Conservation (phyloP, 2,329 filamentous ascomycete species). For the Myriosclerotinia scirpicola region DNA sequence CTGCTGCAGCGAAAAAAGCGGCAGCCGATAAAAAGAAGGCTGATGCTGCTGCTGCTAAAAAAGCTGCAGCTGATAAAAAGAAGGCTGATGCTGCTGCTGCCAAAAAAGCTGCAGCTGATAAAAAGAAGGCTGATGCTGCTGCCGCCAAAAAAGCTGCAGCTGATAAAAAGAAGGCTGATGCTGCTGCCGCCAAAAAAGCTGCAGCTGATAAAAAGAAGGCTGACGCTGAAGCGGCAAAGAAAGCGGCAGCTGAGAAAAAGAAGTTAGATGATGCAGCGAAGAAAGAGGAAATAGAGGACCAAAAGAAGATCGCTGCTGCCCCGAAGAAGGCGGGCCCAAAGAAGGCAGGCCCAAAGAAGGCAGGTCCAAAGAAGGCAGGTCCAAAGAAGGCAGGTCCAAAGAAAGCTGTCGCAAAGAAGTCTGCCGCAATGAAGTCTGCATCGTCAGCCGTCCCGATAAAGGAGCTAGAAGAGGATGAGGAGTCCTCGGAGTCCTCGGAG, state of each 20-base stretch:
- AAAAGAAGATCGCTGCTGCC: not conserved
- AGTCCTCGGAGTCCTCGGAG: no score
- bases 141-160: not conserved
- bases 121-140: not conserved
- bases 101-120: not conserved
- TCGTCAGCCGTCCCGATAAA: no score
- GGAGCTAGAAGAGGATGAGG: no score
- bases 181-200: no score
- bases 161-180: not conserved
- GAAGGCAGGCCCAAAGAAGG: no score
- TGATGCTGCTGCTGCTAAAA: not conserved
- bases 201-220: not conserved
- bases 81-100: not conserved
- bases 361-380: no score
- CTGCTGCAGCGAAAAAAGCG: not conserved
- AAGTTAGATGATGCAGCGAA: not conserved
- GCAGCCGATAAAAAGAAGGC: not conserved
- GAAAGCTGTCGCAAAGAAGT: no score
- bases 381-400: no score
- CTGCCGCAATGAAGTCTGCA: no score
- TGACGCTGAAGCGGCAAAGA: not conserved
- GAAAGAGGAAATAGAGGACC: not conserved
- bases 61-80: not conserved
- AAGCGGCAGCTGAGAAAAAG: not conserved
- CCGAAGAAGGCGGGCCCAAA: no score